Percentiles rank a stretch among this genome's conserved stretches.
phyloP scores from a whole-genome alignment of 495 filamentous ascomycete species.

The Aspergillus incahuasiensis region DNA sequence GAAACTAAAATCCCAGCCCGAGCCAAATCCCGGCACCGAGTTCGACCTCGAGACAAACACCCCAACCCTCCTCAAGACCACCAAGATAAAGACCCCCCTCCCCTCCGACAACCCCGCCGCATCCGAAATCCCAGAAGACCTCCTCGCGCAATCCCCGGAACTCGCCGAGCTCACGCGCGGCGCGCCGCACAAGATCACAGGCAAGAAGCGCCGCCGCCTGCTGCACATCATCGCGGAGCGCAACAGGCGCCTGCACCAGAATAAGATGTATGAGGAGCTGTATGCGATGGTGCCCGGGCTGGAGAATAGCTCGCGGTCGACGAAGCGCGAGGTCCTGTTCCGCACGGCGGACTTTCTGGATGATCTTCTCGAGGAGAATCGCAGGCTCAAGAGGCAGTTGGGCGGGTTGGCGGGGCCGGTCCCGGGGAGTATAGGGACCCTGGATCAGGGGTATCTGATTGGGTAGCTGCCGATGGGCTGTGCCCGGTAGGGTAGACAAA shows the following conservation, averaged over 20 bases:
- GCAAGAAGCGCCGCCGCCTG: conserved; percentile 9
- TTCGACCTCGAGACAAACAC: not conserved
- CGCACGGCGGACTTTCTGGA: conserved; percentile 4
- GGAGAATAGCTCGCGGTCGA: conserved; percentile 6
- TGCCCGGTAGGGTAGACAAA: no score
- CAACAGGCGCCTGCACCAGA: conserved; percentile 9
- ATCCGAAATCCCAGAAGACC: not conserved
- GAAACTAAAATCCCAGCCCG: not conserved
- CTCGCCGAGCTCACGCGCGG: not conserved
- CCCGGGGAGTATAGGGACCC: not conserved
- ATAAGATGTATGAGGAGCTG: conserved; percentile 12
- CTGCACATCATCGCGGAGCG: conserved; percentile 12
- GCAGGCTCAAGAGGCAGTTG: not conserved
- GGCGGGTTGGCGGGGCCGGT: not conserved
- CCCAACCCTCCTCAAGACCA: no score
- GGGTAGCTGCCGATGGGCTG: not conserved
- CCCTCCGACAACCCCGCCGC: not conserved
- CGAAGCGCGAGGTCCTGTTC: conserved; percentile 7
- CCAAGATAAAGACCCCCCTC: not conserved
- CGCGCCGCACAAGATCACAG: not conserved
- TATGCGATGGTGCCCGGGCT: conserved; percentile 7
- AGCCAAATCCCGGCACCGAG: not conserved
- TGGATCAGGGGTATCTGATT: not conserved
- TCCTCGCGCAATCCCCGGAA: not conserved
- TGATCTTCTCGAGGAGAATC: not conserved